Base-by-base conservation (phyloP, 1,139 yeast genomes). In the Suhomyces terraborum region DNA sequence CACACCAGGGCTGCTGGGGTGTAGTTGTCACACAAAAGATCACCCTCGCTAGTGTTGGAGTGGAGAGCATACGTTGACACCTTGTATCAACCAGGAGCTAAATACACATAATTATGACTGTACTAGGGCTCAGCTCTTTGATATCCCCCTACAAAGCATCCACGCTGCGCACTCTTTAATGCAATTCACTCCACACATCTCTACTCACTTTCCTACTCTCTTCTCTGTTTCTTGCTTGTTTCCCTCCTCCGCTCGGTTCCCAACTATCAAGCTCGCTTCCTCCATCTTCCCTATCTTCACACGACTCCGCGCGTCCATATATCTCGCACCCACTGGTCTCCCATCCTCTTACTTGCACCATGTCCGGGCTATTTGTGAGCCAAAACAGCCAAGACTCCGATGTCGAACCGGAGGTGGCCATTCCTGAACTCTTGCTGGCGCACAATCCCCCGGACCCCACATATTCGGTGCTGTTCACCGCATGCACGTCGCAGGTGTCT, bases 401-500 rank as follows among this genome's bases (percentile, higher is more conserved):
- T 10, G 22, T 22, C 12, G 42, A 38, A 14, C 36, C 28, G 32
- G 24, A 18, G 8, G 32, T 35, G 24, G 28, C 31, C 13, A 19
- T 34, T 25, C 38, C 38, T 10, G 30, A 25, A 8, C 14, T 13
- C 17, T 10, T 21, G 4, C 16, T 10, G 21, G 35, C 8, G 24
- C 21, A 8, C n/a, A 16, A 12, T 22, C 30, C 32, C 32, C 8
- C 31, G 13, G 21, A 12, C 28, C 30, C 32, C 32, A 10, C 31
- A 14, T 35, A 29, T 25, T 12, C 26, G n/a, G 26, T 44, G 3
- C 35, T 58, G 8, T 68, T 69, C 50, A 53, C 62, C 10, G 77
- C 73, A 0, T 60, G 74, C 12, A 71, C 77, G 1, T 54, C 56
- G 8, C 73, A 69, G 35, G 64, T 73, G 19, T 40, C 57, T 17